Evolutionary conservation across 2,329 filamentous ascomycete genomes (phyloP).

Genomic region (Keithomyces neogunnii): DNA sequence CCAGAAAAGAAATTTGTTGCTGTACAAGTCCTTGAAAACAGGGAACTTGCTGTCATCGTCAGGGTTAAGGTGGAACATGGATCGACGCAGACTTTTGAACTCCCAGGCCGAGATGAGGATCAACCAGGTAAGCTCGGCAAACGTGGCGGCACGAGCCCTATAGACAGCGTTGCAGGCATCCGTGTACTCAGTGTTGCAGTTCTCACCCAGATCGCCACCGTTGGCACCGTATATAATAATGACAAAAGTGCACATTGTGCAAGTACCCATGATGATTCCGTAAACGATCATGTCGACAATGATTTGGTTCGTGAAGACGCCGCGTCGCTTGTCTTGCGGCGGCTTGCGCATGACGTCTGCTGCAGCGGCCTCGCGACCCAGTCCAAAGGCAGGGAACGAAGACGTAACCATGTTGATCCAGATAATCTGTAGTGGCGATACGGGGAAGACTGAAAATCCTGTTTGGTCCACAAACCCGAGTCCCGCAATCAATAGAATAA

Average conservation of each 20-base stretch:
- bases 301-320: slow-evolving; percentile 72
- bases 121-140: slow-evolving; percentile 65
- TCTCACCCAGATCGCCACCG: slow-evolving; percentile 43
- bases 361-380: slow-evolving; percentile 70
- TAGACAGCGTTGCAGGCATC: slow-evolving; percentile 53
- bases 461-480: slow-evolving; percentile 68
- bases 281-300: slow-evolving; percentile 74
- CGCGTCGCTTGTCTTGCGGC: slow-evolving; percentile 59
- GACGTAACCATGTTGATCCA: slow-evolving; percentile 96
- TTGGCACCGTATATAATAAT: slow-evolving; percentile 53
- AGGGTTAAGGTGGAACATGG: slow-evolving; percentile 59
- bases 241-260: slow-evolving; percentile 57
- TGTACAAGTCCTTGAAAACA: slow-evolving; percentile 55
- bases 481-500: slow-evolving; percentile 71
- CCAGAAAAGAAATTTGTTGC: slow-evolving; percentile 64
- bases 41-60: slow-evolving; percentile 41
- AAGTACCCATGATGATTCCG: slow-evolving; percentile 66
- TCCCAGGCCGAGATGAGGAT: slow-evolving; percentile 72
- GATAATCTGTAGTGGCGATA: slow-evolving; percentile 77
- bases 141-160: slow-evolving; percentile 62
- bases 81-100: slow-evolving; percentile 64
- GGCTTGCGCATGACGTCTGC: slow-evolving; percentile 73
- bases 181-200: slow-evolving; percentile 55
- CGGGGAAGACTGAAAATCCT: slow-evolving; percentile 72
- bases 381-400: slow-evolving; percentile 77